phyloP scores from a whole-genome alignment of 495 filamentous ascomycete genomes.

The Staphylotrichum longicolle region DNA sequence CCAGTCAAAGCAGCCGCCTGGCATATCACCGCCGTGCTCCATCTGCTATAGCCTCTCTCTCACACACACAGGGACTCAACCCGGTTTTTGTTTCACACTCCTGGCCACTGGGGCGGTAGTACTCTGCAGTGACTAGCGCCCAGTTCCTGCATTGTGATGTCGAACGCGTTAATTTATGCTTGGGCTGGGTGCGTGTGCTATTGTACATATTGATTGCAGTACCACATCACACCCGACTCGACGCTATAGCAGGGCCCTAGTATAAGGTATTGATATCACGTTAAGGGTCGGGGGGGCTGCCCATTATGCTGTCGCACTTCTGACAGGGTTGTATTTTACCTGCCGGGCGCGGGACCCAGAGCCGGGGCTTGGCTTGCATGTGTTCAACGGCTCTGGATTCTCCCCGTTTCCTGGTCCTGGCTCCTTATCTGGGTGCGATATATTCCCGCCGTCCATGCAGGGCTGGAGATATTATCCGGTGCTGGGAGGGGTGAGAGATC shows the following conservation, averaged over 20 bases:
- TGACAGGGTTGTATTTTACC: not conserved
- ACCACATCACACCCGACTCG: too few relatives aligned
- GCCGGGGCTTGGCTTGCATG: conserved; percentile 5
- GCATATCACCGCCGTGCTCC: too few relatives aligned
- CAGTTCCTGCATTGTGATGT: not conserved
- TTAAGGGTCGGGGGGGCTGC: too few relatives aligned
- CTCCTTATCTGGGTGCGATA: not conserved
- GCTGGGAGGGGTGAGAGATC: too few relatives aligned
- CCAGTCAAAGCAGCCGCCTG: too few relatives aligned
- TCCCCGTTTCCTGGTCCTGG: conserved; percentile 6
- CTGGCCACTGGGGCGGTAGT: not conserved
- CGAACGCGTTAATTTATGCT: not conserved
- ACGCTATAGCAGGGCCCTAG: too few relatives aligned
- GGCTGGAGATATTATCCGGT: too few relatives aligned
- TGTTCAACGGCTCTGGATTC: not conserved
- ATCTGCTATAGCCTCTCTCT: too few relatives aligned
- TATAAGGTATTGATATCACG: not conserved
- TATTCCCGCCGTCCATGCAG: too few relatives aligned
- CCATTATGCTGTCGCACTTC: too few relatives aligned
- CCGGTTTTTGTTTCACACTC: not conserved
- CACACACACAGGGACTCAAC: not conserved
- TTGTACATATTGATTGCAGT: too few relatives aligned
- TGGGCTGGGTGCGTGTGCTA: too few relatives aligned
- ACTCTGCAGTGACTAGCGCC: conserved; percentile 1
- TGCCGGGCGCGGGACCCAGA: conserved; percentile 1